These are phyloP conservation scores for Malassezia yamatoensis DNA, from an alignment of 1,284 basidiomycete genomes.

Conservation along the genomic window DNA sequence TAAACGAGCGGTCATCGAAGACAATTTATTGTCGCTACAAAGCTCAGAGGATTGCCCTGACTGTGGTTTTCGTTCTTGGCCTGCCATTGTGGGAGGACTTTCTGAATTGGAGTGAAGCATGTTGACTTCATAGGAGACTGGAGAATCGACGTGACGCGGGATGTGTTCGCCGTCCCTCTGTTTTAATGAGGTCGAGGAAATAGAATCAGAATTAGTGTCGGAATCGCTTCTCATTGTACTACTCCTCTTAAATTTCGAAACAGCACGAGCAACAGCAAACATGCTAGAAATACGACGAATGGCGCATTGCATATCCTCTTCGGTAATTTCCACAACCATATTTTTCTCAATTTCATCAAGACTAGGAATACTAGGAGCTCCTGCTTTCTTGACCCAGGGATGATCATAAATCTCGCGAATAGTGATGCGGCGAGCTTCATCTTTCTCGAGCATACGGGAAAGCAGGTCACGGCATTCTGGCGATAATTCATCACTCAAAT, in stretches of 20 bases:
- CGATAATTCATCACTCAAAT: constrained; percentile 29
- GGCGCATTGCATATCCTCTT: constrained; percentile 42
- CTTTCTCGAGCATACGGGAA: constrained; percentile 32
- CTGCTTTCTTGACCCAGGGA: constrained; percentile 31
- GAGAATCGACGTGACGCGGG: no score
- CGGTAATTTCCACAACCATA: constrained; percentile 38
- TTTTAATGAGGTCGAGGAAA: no score
- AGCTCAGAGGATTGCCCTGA: no score
- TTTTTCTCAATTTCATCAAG: constrained; percentile 25
- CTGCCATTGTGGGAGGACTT: no score
- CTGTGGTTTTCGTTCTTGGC: no score
- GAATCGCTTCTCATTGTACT: not conserved
- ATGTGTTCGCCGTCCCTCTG: no score
- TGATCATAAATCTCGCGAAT: constrained; percentile 29
- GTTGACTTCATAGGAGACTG: no score
- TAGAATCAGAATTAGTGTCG: not conserved
- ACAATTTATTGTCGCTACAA: no score
- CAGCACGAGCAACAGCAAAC: constrained; percentile 44
- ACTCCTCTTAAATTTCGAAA: constrained; percentile 37
- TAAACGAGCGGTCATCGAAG: no score
- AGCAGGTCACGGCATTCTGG: constrained; percentile 26
- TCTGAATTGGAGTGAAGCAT: no score
- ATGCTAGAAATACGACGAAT: constrained; percentile 42
- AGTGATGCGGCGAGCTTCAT: constrained; percentile 32
- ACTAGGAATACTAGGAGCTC: constrained; percentile 21